Base-by-base conservation (phyloP, 1,284 basidiomycete genomes). In the Sanghuangporus weigelae region DNA sequence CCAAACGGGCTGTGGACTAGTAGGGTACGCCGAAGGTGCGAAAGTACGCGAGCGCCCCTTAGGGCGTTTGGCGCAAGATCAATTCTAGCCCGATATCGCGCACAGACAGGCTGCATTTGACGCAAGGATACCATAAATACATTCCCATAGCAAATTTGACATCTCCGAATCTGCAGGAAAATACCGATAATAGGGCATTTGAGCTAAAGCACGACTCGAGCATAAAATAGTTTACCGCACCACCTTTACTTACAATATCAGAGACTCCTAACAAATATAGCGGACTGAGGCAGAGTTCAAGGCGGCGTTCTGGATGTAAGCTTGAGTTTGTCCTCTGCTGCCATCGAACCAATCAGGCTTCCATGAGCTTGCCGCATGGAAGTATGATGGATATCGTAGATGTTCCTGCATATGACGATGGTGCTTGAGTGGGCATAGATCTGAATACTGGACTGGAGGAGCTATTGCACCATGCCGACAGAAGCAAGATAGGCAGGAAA, bases 331-430 rank as follows among this genome's bases (percentile, higher is more conserved):
- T 35, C 26, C 10, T 59, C 23, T 42, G 16, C 4, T 21, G 16
- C 35, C 11, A 23, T 59, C 57, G 26, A 16, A 54, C 53, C 44
- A 44, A 59, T 59, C 57, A 35, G 31, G 19, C 57, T 59, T 59
- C 57, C 57, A 59, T 49, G 35, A 21, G 57, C 46, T 59, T 31
- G 21, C 7, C 44, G 57, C 35, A 59, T 46, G 44, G 35, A 48
- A 59, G 57, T 7, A 19, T 42, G 57, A 38, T 59, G 57, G 49
- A 19, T 49, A 8, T n/a, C 44, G 21, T 14, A 26, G 31, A 12
- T 19, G 16, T 42, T 14, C 14, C 42, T 46, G 19, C 21, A 16
- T 46, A 31, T 59, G 39, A 48, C n/a, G 48, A 48, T 19, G 57
- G 57, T 48, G 57, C 23, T 59, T 26, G 26, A 48, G 57, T 31